Base-by-base conservation (phyloP, 2,329 filamentous ascomycete species). In the Paecilomyces sp. region DNA sequence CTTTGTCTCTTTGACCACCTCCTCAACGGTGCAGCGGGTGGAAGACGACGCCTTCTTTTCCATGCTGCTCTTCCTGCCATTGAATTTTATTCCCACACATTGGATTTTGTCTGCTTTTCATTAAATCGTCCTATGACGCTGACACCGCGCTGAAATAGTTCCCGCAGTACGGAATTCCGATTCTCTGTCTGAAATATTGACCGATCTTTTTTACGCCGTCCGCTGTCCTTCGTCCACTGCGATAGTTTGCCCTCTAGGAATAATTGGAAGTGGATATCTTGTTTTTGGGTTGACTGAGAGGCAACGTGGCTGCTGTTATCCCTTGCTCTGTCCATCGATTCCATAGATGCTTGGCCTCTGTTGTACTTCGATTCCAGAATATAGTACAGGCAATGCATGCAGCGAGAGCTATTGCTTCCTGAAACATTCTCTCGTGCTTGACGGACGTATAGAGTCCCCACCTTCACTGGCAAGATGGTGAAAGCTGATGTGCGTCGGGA, bases 401-500 rank as follows among this genome's bases (percentile, higher is more conserved):
- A 15, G 51, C 5, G 24, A 53, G 28, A 25, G 24, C 3, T 53
- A 53, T 30, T 53, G 51, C 51, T 53, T 28, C 22, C 11, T 53
- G 51, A 28, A 25, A 25, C 41, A 50, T 36, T 50, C 51, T 54
- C 53, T 57, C 25, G 41, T 56, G 28, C 28, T 31, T 41, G 30
- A 58, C 59, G 54, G 58, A 55, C 59, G 28, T 56, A 61, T 60
- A 62, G 56, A 28, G 13, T 57, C 58, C 54, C 52, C 30, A 22
- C 55, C 56, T 57, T 57, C 41, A 47, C 57, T 57, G 66, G 70
- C 77, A 82, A 66, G 66, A 90, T 90, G 88, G 85, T 85, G 67
- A 88, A 88, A 76, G 79, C 81, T 66, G 88, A 90, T 71, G 80
- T 83, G 64, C 83, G 81, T 66, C 84, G 86, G 68, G 89, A 95